Evolutionary conservation across 345 rosid genomes (phyloP).

Genomic region (Pelargonium nanum): DNA sequence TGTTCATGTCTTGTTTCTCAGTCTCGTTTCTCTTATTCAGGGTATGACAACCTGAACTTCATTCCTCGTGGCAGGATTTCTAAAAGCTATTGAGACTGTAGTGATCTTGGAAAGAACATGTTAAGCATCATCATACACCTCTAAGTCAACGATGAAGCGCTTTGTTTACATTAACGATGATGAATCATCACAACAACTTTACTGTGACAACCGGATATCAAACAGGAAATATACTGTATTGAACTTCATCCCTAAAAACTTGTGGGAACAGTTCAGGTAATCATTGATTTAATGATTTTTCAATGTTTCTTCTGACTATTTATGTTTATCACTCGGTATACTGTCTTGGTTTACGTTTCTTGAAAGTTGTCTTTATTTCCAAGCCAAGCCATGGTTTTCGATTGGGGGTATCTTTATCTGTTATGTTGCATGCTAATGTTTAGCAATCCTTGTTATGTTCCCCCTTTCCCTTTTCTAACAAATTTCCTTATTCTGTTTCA

Average conservation of each 20-base stretch:
- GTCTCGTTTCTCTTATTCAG: slow-evolving; percentile 1
- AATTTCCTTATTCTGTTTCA: slow-evolving; percentile 21
- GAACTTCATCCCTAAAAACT: slow-evolving; percentile 88
- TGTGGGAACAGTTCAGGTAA: slow-evolving; percentile 95
- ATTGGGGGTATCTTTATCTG: too few species aligned
- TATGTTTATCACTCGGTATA: too few species aligned
- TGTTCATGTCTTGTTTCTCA: background rate
- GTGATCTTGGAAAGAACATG: slow-evolving; percentile 17
- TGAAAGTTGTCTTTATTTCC: background rate
- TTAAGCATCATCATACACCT: slow-evolving; percentile 15
- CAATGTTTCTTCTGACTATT: background rate
- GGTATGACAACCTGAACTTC: slow-evolving; percentile 1
- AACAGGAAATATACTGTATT: slow-evolving; percentile 76
- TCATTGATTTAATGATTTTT: background rate
- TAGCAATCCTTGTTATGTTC: background rate
- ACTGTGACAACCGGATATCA: slow-evolving; percentile 77
- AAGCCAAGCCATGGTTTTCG: background rate
- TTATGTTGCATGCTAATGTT: background rate
- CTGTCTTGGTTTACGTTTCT: background rate
- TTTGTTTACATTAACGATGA: slow-evolving; percentile 78
- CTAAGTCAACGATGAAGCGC: slow-evolving; percentile 58
- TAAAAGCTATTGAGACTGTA: slow-evolving; percentile 10
- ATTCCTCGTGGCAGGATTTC: slow-evolving; percentile 2
- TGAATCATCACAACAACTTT: slow-evolving; percentile 55
- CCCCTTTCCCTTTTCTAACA: slow-evolving; percentile 3